Base-by-base conservation (phyloP, 2,329 filamentous ascomycete genomes). In the Cephalotrichum gorgonifer region DNA sequence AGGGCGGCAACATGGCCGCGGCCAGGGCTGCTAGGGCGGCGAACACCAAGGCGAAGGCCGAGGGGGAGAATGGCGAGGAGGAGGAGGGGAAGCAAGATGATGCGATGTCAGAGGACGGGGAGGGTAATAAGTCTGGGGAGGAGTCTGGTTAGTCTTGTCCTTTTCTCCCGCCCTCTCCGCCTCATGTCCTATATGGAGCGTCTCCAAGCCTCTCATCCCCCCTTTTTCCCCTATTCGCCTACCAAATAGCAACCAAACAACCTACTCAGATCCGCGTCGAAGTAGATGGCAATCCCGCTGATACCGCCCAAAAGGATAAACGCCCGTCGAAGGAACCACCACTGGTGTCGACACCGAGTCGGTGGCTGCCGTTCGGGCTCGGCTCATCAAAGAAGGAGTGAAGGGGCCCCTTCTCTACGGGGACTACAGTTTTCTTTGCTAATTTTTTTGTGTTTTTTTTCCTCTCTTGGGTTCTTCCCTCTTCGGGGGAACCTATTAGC, bases 51-150 rank as follows among this genome's bases (percentile, higher is more conserved):
- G n/a, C 23, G 33, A 26, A 41, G 22, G 22, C 17, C 11, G 33
- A 15, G 33, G 9, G n/a, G 33, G n/a, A 17, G 17, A n/a, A 14
- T n/a, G 33, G 33, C 15, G 35, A 39, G n/a, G 35, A 39, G 4
- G 44, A 46, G 30, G 27, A 33, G 44, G 17, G 33, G 30, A n/a
- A 27, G 33, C n/a, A 41, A n/a, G 45, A 47, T 3, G 31, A 41
- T 9, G 33, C 14, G 5, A 26, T 60, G 44, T 50, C 53, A 6
- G 63, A 62, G 43, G 62, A n/a, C n/a, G n/a, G 52, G 22, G 55
- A 57, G 48, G 57, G 53, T n/a, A 39, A 26, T 11, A 43, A 25
- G 15, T 44, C 14, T 33, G 47, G 14, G 44, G 38, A 3, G 49
- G 46, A 54, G 42, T 35, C 49, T 25, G 54, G 54, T n/a, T n/a